Conservation (phyloP, 345 rosid genomes). For the Psidium guajava region DNA sequence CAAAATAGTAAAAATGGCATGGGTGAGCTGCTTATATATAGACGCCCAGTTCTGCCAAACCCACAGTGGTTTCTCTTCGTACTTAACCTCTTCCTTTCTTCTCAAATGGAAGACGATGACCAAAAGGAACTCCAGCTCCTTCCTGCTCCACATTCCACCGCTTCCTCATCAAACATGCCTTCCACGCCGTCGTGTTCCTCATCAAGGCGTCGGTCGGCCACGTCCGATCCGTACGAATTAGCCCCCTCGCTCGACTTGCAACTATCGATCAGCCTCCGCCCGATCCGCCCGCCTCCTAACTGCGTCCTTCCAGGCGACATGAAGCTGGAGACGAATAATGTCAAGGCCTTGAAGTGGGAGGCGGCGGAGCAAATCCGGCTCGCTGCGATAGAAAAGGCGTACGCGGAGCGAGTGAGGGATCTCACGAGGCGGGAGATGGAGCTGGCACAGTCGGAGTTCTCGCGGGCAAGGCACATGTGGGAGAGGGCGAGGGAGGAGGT, state of each 20-base stretch:
- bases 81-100: background rate
- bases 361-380: constrained; percentile 83
- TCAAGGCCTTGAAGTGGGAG: constrained; percentile 80
- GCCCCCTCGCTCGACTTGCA: constrained; percentile 72
- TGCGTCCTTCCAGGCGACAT: constrained; percentile 2
- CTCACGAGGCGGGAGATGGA: constrained; percentile 86
- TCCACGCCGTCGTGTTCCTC: constrained; percentile 14
- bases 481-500: constrained; percentile 80
- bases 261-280: constrained; percentile 68
- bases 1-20: constrained; percentile 11
- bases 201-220: constrained; percentile 7
- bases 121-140: constrained; percentile 77
- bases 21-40: constrained; percentile 16
- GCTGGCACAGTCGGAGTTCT: constrained; percentile 84
- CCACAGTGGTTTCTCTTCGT: background rate
- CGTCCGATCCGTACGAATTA: constrained; percentile 6
- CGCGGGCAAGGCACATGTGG: constrained; percentile 81
- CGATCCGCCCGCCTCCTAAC: constrained; percentile 21
- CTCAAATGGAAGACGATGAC: constrained; percentile 42
- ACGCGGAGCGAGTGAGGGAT: constrained; percentile 92
- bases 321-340: constrained; percentile 12
- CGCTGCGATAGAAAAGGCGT: constrained; percentile 79
- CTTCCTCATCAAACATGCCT: constrained; percentile 13
- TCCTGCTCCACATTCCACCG: constrained; percentile 38
- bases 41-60: constrained; percentile 9